Percentiles rank a stretch among this genome's conserved stretches.
Conservation (phyloP, 129 eudicot genomes). For the carrot (Daucus carota) region DNA sequence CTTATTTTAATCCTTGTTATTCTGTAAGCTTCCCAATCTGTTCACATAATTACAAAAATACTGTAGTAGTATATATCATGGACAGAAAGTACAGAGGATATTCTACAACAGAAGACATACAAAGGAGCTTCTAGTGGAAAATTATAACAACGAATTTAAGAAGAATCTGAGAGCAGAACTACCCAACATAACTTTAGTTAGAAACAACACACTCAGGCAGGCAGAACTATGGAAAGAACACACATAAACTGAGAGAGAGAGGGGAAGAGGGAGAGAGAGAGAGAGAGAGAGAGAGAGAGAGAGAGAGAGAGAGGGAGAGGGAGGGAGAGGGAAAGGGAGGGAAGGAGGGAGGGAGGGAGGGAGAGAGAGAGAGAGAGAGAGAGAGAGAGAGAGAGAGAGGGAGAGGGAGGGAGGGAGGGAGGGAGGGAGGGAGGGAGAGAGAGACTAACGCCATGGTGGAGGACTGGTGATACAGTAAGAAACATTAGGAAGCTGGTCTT, state of each 20-base stretch:
- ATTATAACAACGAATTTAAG: constrained; percentile 5
- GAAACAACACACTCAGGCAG: no score
- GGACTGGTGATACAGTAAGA: constrained; percentile 91
- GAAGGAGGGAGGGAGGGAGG: background rate
- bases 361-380: background rate
- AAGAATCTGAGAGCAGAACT: constrained; percentile 33
- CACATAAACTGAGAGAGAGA: background rate
- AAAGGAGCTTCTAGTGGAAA: constrained; percentile 4
- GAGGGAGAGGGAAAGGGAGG: background rate
- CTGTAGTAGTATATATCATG: no score
- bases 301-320: background rate
- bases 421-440: background rate
- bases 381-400: background rate
- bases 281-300: background rate
- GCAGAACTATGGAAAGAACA: constrained; percentile 5
- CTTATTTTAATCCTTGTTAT: background rate
- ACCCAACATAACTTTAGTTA: background rate
- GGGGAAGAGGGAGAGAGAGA: background rate
- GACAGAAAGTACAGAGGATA: background rate
- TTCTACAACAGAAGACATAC: background rate
- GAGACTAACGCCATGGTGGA: constrained; percentile 89
- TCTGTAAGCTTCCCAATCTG: no score
- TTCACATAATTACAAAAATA: no score
- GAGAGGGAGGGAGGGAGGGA: background rate
- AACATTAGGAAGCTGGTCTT: constrained; percentile 87